Evolutionary conservation across 371 early-diverging fungal genomes (phyloP).

Genomic region (Nematocida sp.): DNA sequence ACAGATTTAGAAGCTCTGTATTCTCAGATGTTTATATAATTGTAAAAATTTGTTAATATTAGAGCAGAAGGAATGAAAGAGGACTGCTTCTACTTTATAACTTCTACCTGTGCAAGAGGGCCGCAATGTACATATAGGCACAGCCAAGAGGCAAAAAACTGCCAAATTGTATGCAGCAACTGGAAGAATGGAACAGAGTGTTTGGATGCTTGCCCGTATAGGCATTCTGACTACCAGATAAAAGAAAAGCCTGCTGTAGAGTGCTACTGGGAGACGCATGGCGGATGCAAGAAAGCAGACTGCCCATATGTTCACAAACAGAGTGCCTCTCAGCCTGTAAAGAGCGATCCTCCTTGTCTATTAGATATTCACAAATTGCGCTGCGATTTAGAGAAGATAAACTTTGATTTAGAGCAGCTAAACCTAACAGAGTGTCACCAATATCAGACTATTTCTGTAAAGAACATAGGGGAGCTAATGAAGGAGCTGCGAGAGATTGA

Average conservation of each 20-base stretch:
- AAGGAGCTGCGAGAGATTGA: constrained; percentile 23
- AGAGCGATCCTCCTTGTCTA: constrained; percentile 39
- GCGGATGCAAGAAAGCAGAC: constrained; percentile 66
- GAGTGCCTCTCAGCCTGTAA: constrained; percentile 47
- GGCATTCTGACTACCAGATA: constrained; percentile 68
- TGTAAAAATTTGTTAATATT: neutral
- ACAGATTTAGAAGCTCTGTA: neutral
- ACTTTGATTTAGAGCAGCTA: constrained; percentile 13
- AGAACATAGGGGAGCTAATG: constrained; percentile 12
- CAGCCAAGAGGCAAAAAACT: constrained; percentile 61
- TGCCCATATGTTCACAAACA: constrained; percentile 65
- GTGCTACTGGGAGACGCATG: constrained; percentile 70
- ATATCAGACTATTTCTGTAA: neutral
- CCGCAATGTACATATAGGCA: constrained; percentile 67
- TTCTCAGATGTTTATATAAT: constrained; percentile 15
- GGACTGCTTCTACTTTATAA: constrained; percentile 71
- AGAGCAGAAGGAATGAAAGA: constrained; percentile 56
- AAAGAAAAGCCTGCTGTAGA: constrained; percentile 60
- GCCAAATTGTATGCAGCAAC: constrained; percentile 62
- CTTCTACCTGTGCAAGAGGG: constrained; percentile 66
- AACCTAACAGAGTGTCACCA: neutral
- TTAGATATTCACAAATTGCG: constrained; percentile 16
- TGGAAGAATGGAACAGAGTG: constrained; percentile 65
- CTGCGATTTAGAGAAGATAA: constrained; percentile 13
- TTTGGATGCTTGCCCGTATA: constrained; percentile 63